These are phyloP conservation scores for Xanthoconium purpureum DNA, from an alignment of 768 basidiomycete species.

Conservation along the genomic window DNA sequence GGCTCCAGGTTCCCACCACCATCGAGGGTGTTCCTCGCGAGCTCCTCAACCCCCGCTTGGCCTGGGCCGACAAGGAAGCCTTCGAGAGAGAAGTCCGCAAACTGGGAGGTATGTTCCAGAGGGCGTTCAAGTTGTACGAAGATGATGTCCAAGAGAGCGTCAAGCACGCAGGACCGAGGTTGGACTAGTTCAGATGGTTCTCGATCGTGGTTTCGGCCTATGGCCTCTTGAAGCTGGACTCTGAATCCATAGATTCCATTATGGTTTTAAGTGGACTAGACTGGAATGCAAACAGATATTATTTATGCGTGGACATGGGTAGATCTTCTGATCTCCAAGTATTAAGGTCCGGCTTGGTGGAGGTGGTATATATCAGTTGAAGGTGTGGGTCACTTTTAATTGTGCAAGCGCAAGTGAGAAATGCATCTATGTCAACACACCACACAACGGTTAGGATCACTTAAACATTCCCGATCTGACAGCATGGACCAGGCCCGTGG, in stretches of 20 bases:
- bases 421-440: conserved; percentile 16
- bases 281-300: not conserved
- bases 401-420: too few relatives aligned
- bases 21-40: conserved; percentile 88
- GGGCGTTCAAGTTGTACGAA: conserved; percentile 91
- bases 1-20: conserved; percentile 76
- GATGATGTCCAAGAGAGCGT: conserved; percentile 80
- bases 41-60: conserved; percentile 81
- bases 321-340: not conserved
- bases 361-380: too few relatives aligned
- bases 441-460: conserved; percentile 4
- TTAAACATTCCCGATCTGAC: conserved; percentile 10
- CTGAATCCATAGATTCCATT: not conserved
- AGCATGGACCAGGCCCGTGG: not conserved
- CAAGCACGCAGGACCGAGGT: conserved; percentile 70
- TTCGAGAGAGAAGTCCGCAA: conserved; percentile 87
- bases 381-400: too few relatives aligned
- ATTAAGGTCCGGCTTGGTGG: not conserved
- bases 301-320: too few relatives aligned
- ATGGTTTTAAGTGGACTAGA: not conserved
- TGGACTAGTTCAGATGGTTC: conserved; percentile 18
- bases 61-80: conserved; percentile 87
- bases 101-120: conserved; percentile 89
- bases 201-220: not conserved
- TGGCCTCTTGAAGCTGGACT: not conserved